phyloP scores from a whole-genome alignment of 192 early-diverging fungal genomes.

The Fimicolochytrium jonesii region DNA sequence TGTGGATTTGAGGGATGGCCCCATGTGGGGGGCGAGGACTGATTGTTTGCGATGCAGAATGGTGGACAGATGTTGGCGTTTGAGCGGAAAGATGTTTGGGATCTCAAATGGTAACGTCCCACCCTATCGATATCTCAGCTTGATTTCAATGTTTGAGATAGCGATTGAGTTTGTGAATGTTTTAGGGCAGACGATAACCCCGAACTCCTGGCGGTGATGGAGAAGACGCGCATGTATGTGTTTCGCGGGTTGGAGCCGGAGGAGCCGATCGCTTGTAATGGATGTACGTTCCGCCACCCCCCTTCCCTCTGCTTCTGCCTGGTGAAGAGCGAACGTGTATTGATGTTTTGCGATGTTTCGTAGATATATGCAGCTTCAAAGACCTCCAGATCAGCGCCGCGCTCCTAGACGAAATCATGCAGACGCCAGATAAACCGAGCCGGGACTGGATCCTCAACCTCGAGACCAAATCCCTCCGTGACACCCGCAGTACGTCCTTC shows the following conservation, averaged over 20 bases:
- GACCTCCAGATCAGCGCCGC: slow-evolving; percentile 52
- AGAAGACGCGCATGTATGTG: slow-evolving; percentile 57
- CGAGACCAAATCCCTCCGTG: slow-evolving; percentile 48
- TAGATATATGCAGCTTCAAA: slow-evolving; percentile 50
- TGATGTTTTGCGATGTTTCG: no score
- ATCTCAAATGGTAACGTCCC: slow-evolving; percentile 48
- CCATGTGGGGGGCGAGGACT: no score
- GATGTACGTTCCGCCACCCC: slow-evolving; percentile 34
- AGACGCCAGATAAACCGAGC: slow-evolving; percentile 36
- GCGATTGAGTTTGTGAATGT: slow-evolving; percentile 2
- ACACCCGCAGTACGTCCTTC: slow-evolving; percentile 34
- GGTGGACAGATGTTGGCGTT: slow-evolving; percentile 45
- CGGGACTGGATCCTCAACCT: slow-evolving; percentile 33
- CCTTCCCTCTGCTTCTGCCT: background rate
- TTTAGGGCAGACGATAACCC: slow-evolving; percentile 51
- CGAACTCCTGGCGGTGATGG: slow-evolving; percentile 54
- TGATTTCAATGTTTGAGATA: no score
- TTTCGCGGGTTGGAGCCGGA: slow-evolving; percentile 52
- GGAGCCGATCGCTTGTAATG: slow-evolving; percentile 50
- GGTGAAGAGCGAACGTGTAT: background rate
- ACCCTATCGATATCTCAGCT: no score
- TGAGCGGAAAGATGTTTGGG: slow-evolving; percentile 61
- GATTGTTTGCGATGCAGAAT: no score
- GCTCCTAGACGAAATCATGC: slow-evolving; percentile 49
- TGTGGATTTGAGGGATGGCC: no score